Percentiles rank a stretch among this genome's conserved stretches.
These are phyloP conservation scores for Cladosporium sp. DNA, from an alignment of 2,329 filamentous ascomycete species.

Conservation along the genomic window DNA sequence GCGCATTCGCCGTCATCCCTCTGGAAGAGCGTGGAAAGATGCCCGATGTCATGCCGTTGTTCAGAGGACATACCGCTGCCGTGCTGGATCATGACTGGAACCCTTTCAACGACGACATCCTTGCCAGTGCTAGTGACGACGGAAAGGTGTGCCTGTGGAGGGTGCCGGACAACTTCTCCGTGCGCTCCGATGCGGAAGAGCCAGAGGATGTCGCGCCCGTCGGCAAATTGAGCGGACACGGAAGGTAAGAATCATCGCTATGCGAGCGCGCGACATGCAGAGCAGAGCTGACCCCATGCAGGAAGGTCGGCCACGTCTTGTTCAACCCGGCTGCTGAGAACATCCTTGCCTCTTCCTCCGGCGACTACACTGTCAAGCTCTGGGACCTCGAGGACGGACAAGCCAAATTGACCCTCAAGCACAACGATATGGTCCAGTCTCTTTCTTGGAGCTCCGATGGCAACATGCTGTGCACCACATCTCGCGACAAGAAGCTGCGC, in stretches of 20 bases:
- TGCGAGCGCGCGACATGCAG: not conserved
- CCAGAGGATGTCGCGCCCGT: slow-evolving; percentile 40
- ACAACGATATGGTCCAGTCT: slow-evolving; percentile 91
- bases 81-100: slow-evolving; percentile 99
- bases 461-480: slow-evolving; percentile 84
- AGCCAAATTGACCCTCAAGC: slow-evolving; percentile 73
- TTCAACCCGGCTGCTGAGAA: slow-evolving; percentile 97
- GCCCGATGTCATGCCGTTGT: slow-evolving; percentile 90
- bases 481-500: slow-evolving; percentile 95
- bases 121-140: slow-evolving; percentile 94
- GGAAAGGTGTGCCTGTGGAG: slow-evolving; percentile 96
- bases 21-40: slow-evolving; percentile 85
- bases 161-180: slow-evolving; percentile 83
- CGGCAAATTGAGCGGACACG: slow-evolving; percentile 81
- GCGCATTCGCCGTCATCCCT: slow-evolving; percentile 95
- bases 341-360: slow-evolving; percentile 90
- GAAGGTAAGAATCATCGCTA: slow-evolving; percentile 60
- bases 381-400: slow-evolving; percentile 89
- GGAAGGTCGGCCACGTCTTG: slow-evolving; percentile 95
- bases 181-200: slow-evolving; percentile 59
- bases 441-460: slow-evolving; percentile 94
- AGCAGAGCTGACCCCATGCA: slow-evolving; percentile 44
- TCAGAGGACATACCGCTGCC: slow-evolving; percentile 91
- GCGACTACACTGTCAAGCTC: slow-evolving; percentile 91
- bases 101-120: slow-evolving; percentile 90